phyloP scores from a whole-genome alignment of 73 alveolate genomes.

The Stentor roeselii region DNA sequence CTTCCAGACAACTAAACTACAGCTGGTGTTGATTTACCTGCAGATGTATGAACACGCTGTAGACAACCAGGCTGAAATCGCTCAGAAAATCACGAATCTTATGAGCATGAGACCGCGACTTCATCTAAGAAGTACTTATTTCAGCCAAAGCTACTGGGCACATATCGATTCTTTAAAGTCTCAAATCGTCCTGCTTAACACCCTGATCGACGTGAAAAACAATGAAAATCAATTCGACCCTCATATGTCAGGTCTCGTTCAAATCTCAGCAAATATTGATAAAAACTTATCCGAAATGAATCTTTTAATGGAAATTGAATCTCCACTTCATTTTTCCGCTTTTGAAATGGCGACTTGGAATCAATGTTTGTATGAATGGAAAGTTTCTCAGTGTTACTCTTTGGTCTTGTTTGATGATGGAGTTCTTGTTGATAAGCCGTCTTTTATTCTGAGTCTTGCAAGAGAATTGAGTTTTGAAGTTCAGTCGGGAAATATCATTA shows the following conservation, averaged over 20 bases:
- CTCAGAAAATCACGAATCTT: slow-evolving; percentile 68
- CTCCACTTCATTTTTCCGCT: not conserved
- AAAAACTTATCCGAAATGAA: not conserved
- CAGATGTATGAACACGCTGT: slow-evolving; percentile 83
- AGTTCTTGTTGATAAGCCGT: not conserved
- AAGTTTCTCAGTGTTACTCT: not conserved
- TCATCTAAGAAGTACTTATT: slow-evolving; percentile 68
- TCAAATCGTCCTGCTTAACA: slow-evolving; percentile 39
- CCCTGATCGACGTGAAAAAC: not conserved
- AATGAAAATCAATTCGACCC: not conserved
- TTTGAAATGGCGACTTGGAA: slow-evolving; percentile 1
- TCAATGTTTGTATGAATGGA: not conserved
- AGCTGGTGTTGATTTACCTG: slow-evolving; percentile 71
- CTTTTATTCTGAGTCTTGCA: not conserved
- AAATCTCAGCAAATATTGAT: not conserved
- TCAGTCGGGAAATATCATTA: not conserved
- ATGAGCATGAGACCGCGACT: slow-evolving; percentile 88
- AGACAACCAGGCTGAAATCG: slow-evolving; percentile 76
- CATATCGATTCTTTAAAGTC: slow-evolving; percentile 67
- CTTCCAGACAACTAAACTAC: slow-evolving; percentile 61
- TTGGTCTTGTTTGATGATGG: slow-evolving; percentile 20
- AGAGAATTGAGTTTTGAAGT: slow-evolving; percentile 6
- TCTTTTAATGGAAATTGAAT: not conserved
- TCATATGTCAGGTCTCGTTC: not conserved
- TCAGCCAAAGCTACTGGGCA: slow-evolving; percentile 73